phyloP scores from a whole-genome alignment of 208 protist genomes.

The Kentomonas sorsogonicus region DNA sequence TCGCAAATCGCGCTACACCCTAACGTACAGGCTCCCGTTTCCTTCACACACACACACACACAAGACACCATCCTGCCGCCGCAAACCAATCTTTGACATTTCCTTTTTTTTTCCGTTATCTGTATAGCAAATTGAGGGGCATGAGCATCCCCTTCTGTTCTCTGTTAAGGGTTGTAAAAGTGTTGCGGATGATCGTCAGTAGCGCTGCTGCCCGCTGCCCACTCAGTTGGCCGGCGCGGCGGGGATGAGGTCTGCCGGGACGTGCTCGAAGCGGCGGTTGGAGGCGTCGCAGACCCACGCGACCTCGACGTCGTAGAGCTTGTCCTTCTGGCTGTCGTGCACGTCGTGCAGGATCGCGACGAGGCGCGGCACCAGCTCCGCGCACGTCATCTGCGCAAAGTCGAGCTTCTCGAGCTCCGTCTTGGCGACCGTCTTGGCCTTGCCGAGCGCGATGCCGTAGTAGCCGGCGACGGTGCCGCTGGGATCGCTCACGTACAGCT shows the following conservation, averaged over 20 bases:
- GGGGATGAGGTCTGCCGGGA: conserved; percentile 46
- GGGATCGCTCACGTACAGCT: conserved; percentile 96
- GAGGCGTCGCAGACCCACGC: conserved; percentile 95
- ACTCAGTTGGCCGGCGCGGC: conserved; percentile 24
- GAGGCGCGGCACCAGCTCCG: conserved; percentile 93
- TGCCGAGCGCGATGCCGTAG: conserved; percentile 95
- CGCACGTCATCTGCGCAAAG: conserved; percentile 88
- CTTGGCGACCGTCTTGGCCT: conserved; percentile 97
- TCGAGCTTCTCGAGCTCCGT: conserved; percentile 98
- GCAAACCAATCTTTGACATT: too few species aligned
- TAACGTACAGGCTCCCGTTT: too few species aligned
- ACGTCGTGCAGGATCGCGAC: conserved; percentile 90
- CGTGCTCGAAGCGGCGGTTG: conserved; percentile 74
- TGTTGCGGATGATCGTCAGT: too few species aligned
- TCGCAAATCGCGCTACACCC: too few species aligned
- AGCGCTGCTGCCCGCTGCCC: too few species aligned
- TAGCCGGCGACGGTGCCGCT: conserved; percentile 94
- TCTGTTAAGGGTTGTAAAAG: too few species aligned
- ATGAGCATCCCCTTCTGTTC: too few species aligned
- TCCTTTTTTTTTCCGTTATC: too few species aligned
- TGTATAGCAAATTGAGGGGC: too few species aligned
- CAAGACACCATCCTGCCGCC: too few species aligned
- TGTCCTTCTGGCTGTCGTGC: conserved; percentile 91
- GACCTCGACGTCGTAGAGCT: conserved; percentile 96
- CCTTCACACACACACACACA: too few species aligned